Base-by-base conservation (phyloP, 331 rosid genomes). In the Cydonia oblonga region DNA sequence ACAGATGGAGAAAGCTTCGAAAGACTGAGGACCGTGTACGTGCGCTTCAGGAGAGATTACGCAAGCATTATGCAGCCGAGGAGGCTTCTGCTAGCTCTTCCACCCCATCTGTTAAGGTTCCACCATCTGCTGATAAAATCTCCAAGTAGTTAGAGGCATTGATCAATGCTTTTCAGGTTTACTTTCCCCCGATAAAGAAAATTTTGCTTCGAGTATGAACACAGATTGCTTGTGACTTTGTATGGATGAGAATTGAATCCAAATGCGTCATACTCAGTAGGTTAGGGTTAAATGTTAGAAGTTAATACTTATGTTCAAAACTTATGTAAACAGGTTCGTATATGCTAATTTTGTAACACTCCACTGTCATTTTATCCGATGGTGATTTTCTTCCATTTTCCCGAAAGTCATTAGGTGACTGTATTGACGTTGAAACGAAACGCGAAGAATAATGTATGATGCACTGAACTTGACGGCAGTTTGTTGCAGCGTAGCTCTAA, bases 1-100 rank as follows among this genome's bases (percentile, higher is more conserved):
- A 90, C 79, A 82, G 97, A 77, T 87, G 88, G 88, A 87, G 98
- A 76, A 90, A 78, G 87, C 97, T 92, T 69, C 92, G 93, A 52
- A 86, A 68, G 80, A 92, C 92, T 2, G 92, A 92, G 85, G 82
- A 76, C 75, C 85, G 92, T 68, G 96, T 92, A 19, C 81, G 87
- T 23, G 64, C 42, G 4, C 90, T 88, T 64, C 92, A 83, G 69
- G 90, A 79, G 77, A 88, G 76, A 81, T 82, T 88, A 7, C 78
- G 85, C 32, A 58, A 83, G 86, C 84, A 79, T 29, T 76, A 77
- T 35, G 90, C 83, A 82, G 87, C 86, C 10, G 89, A 92, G 42
- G 74, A 87, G 68, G 65, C 65, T 60, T 74, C 91, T 20, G 72
- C 81, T 35, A 81, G 53, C 67, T 71, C 88, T 46, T 75, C 88